Evolutionary conservation across 805 yeast species (phyloP), one percentile per base, ranked within the genome.

Genomic region (Candida ipomoeae): DNA sequence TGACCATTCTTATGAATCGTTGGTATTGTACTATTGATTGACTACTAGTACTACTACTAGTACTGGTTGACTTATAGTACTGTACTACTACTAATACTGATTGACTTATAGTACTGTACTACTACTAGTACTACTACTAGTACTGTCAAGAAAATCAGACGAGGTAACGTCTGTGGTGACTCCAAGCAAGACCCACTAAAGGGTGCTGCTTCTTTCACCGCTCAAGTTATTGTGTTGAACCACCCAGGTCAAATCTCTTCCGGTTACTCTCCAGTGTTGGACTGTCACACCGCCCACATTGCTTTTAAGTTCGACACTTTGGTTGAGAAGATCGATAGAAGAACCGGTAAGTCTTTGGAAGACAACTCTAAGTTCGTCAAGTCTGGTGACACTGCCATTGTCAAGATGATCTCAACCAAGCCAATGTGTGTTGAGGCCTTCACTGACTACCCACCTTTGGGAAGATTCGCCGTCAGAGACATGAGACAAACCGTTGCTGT

Each of bases 401-500:
- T 69, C 63, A 68, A 65, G 68, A 69, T 69, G 73, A 67, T 68
- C 51, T 73, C 73, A 65, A 60, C 73, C 62, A 69, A 69, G 67
- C 74, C 74, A 62, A 68, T 69, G 74, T 68, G 69, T 67, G 74
- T 69, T 66, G 74, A 69, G 66, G 67, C 74, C 52, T 69, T 68
- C 71, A 66, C 71, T 55, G 74, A 69, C 62, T 70, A 66, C 73
- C 74, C 74, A 65, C 74, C 75, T 62, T 70, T 69, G 62, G 75
- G 74, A 65, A 67, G 74, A 67, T 70, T 70, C 68, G 75, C 75
- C 75, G 97, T 90, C 84, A 91, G 97, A 87, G 97, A 90, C 81
- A 90, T 90, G 97, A 88, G 97, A 87, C 97, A 90, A 82, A 91
- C 97, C 68, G 97, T 91, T 70, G 97, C 97, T 75, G 97, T 91